Conservation (phyloP, 2,329 filamentous ascomycete species). For the Epichloe bromicola region DNA sequence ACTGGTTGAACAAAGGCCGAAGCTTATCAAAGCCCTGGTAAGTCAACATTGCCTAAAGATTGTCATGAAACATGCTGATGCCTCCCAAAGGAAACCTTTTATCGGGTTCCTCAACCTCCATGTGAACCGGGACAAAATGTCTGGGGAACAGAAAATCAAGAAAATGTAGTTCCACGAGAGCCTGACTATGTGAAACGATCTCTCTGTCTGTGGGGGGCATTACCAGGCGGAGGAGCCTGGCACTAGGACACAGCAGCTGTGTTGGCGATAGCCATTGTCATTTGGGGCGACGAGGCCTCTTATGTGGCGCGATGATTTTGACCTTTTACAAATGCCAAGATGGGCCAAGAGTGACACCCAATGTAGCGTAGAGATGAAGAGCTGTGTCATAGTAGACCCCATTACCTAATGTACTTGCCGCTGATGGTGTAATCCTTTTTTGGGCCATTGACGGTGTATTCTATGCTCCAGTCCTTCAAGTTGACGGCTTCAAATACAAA, state of each 20-base stretch:
- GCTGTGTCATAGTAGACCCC: too few relatives aligned
- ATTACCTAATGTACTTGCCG: slow-evolving; percentile 35
- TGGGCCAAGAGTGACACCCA: too few relatives aligned
- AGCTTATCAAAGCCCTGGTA: not conserved
- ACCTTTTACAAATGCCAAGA: too few relatives aligned
- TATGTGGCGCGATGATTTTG: too few relatives aligned
- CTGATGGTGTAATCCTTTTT: slow-evolving; percentile 59
- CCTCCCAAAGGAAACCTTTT: not conserved
- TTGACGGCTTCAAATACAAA: slow-evolving; percentile 49
- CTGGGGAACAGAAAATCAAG: not conserved
- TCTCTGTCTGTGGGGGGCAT: not conserved
- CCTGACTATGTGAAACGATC: not conserved
- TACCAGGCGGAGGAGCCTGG: not conserved
- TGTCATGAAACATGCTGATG: not conserved
- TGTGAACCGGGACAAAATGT: too few relatives aligned
- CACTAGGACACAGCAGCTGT: not conserved
- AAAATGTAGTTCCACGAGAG: not conserved
- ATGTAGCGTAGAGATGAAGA: not conserved
- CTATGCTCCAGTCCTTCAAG: slow-evolving; percentile 44
- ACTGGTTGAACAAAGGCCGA: not conserved
- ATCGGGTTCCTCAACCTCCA: not conserved
- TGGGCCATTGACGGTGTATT: slow-evolving; percentile 56
- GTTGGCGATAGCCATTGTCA: not conserved
- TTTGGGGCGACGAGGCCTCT: not conserved
- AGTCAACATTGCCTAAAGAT: not conserved